Percentiles rank a stretch among this genome's conserved stretches.
These are phyloP conservation scores for Eucalyptus marginata DNA, from an alignment of 345 rosid species.

Conservation along the genomic window DNA sequence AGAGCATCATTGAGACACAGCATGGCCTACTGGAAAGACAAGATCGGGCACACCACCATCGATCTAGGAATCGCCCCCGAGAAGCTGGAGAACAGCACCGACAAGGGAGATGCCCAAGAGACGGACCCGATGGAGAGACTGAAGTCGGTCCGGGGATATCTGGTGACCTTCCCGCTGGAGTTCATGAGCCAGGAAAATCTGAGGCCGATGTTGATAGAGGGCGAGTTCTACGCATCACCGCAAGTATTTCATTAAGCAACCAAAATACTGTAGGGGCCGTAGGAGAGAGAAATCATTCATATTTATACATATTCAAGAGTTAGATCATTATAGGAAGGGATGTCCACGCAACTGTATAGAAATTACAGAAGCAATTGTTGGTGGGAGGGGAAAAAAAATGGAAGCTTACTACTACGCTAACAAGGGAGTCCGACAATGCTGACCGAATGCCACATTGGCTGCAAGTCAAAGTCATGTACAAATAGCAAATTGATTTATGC, in stretches of 20 bases:
- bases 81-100: conserved; percentile 16
- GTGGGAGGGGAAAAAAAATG: background rate
- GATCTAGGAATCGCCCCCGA: conserved; percentile 77
- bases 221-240: conserved; percentile 78
- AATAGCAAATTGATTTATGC: background rate
- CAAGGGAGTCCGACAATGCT: background rate
- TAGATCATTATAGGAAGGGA: background rate
- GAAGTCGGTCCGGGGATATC: conserved; percentile 45
- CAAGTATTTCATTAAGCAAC: conserved; percentile 49
- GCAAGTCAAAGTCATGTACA: background rate
- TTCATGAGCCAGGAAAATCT: conserved; percentile 81
- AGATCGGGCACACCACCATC: conserved; percentile 58
- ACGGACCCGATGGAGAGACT: conserved; percentile 41
- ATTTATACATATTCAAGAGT: background rate
- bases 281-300: background rate
- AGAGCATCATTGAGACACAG: conserved; percentile 65
- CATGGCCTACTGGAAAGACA: conserved; percentile 45
- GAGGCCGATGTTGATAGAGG: conserved; percentile 64
- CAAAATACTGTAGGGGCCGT: background rate
- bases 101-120: conserved; percentile 4
- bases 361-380: background rate
- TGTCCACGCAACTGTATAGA: background rate
- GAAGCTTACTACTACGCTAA: background rate
- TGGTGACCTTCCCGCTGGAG: conserved; percentile 73
- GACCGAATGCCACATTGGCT: background rate